Conservation (phyloP, 139 green algal species). For the Tetraselmis chui region DNA sequence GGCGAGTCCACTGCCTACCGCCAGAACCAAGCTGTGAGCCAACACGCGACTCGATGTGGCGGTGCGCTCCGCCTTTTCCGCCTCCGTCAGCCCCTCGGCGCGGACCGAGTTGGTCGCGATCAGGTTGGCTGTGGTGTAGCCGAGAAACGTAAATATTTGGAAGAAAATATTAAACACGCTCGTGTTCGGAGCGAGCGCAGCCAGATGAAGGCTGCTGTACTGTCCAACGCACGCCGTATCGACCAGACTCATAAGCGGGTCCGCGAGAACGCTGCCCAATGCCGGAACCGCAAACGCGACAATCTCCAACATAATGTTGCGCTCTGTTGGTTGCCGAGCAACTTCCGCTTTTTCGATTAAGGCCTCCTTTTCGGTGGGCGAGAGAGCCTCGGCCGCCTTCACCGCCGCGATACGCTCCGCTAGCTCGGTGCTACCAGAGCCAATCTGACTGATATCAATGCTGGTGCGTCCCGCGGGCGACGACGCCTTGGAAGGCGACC, state of each 20-base stretch:
- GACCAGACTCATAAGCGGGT: constrained; percentile 63
- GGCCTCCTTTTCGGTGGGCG: background rate
- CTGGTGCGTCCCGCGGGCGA: background rate
- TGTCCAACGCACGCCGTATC: constrained; percentile 61
- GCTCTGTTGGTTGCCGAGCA: background rate
- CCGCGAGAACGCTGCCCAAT: constrained; percentile 46
- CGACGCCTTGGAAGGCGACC: background rate
- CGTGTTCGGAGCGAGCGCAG: constrained; percentile 59
- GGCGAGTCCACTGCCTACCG: constrained; percentile 19
- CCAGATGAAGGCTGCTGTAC: constrained; percentile 44
- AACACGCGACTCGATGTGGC: constrained; percentile 14
- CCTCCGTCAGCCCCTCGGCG: constrained; percentile 4
- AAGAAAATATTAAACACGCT: constrained; percentile 69
- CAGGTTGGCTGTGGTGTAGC: constrained; percentile 46
- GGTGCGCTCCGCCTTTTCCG: constrained; percentile 9
- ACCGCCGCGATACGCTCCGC: background rate
- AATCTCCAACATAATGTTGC: constrained; percentile 22
- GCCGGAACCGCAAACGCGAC: constrained; percentile 40
- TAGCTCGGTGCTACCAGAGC: background rate
- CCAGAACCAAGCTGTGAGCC: constrained; percentile 30
- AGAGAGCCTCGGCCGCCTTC: background rate
- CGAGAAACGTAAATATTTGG: constrained; percentile 57
- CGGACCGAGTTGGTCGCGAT: constrained; percentile 37
- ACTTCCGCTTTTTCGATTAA: background rate
- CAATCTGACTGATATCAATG: background rate